Evolutionary conservation across 2,329 filamentous ascomycete species (phyloP).

Genomic region (Diplodia corticola): DNA sequence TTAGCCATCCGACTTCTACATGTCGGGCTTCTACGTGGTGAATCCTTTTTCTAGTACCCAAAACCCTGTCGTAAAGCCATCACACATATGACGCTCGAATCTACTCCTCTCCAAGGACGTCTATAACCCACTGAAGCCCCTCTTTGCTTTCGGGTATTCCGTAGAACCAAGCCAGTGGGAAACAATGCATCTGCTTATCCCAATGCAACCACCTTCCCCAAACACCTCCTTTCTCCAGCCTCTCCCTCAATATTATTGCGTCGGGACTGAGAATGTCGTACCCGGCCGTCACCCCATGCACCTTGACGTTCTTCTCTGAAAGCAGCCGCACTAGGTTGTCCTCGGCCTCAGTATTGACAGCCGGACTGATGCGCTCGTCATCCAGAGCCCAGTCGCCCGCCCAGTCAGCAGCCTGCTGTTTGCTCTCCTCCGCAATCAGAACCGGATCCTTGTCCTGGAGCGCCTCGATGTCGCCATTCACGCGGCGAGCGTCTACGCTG

Average conservation of each 20-base stretch:
- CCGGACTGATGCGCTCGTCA: constrained; percentile 53
- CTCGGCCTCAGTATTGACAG: constrained; percentile 35
- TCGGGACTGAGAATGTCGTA: constrained; percentile 58
- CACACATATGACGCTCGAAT: not conserved
- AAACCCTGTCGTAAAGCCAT: not conserved
- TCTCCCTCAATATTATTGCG: constrained; percentile 50
- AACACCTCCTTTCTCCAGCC: constrained; percentile 46
- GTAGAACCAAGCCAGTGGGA: constrained; percentile 53
- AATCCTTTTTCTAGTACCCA: not conserved
- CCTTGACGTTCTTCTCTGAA: constrained; percentile 43
- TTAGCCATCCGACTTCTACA: not conserved
- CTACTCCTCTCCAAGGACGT: constrained; percentile 30
- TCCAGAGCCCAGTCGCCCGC: constrained; percentile 41
- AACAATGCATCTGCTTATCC: constrained; percentile 63
- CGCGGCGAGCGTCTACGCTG: constrained; percentile 50
- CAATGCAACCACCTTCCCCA: constrained; percentile 59
- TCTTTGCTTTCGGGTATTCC: constrained; percentile 50
- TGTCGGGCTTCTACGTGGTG: not conserved
- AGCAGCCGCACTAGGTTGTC: constrained; percentile 41
- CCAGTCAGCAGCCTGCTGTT: constrained; percentile 47
- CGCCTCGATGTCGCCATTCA: constrained; percentile 47
- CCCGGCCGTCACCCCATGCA: constrained; percentile 55
- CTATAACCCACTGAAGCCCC: constrained; percentile 49
- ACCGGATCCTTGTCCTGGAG: constrained; percentile 49
- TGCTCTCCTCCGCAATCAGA: constrained; percentile 45